Evolutionary conservation across 2,329 filamentous ascomycete genomes (phyloP), one percentile per base, ranked within the genome.

Genomic region (Ophiostoma perfectum): DNA sequence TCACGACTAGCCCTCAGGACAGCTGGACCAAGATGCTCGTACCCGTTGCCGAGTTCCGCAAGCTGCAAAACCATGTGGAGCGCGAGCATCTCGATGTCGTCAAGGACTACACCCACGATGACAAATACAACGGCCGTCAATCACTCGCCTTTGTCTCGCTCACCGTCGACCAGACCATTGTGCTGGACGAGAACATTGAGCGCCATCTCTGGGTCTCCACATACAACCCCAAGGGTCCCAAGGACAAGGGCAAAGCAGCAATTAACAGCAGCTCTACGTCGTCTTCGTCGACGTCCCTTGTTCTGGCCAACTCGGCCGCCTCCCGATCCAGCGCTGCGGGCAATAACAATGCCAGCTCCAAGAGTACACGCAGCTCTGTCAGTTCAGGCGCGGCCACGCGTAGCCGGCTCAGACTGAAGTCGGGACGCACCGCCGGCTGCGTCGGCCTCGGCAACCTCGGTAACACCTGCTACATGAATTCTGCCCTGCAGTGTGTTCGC

Each of bases 381-480:
- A 83, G 83, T 27, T 85, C 83, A 4, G 84, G 83, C 1, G 79
- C 83, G 7, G 81, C 90, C 71, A 93, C 91, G 0, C 85, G 93
- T 72, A 92, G 92, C 58, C 86, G 91, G 68, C 80, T 85, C 7
- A 86, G 89, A 70, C 88, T 87, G 71, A 90, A 87, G 73, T 86
- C 88, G 52, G 90, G 90, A 9, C 87, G 88, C 71, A 86, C 87
- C 12, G 79, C 88, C 45, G 95, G 95, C 44, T 90, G 89, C 55
- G 90, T 93, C 58, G 95, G 95, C 45, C 81, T 99, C 66, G 88
- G 86, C 72, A 99, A 99, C 75, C 81, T 99, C 14, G 95, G 95
- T 65, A 99, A 99, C 75, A 98, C 95, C 0, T 99, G 95, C 79
- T 99, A 99, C 80, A 97, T 98, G 93, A 98, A 98, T 78, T 97